phyloP scores from a whole-genome alignment of 495 filamentous ascomycete genomes.

The Xylaria telfairii region DNA sequence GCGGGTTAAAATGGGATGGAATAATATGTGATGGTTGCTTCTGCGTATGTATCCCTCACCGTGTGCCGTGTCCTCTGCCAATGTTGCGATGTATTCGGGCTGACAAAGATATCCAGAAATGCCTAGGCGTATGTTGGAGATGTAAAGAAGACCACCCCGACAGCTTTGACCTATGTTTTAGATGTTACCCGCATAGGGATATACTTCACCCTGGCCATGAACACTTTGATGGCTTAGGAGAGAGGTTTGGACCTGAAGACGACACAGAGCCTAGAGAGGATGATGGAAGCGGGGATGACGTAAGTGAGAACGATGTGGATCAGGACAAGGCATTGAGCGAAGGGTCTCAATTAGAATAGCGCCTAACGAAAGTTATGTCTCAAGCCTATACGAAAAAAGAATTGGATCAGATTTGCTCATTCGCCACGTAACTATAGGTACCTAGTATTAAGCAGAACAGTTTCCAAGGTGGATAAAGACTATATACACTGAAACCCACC shows the following conservation, averaged over 20 bases:
- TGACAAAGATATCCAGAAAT: not conserved
- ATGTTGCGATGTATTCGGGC: not conserved
- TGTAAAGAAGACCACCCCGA: not conserved
- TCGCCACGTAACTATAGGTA: no score
- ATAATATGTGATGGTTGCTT: not conserved
- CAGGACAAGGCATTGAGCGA: no score
- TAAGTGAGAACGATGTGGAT: no score
- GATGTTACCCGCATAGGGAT: slow-evolving; percentile 6
- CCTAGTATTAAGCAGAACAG: no score
- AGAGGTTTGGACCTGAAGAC: not conserved
- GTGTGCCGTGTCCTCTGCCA: no score
- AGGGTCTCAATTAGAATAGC: not conserved
- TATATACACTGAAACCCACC: no score
- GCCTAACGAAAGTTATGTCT: not conserved
- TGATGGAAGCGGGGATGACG: not conserved
- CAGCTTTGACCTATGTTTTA: not conserved
- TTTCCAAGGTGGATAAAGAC: no score
- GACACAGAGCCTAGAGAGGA: not conserved
- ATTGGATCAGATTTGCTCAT: not conserved
- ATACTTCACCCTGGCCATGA: not conserved
- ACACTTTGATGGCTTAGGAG: not conserved
- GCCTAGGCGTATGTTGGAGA: not conserved
- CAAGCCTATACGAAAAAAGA: not conserved
- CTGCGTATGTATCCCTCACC: not conserved
- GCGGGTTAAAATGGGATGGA: not conserved